Evolutionary conservation across 345 rosid genomes (phyloP), one percentile per base, ranked within the genome.

Genomic region (Populus nigra): DNA sequence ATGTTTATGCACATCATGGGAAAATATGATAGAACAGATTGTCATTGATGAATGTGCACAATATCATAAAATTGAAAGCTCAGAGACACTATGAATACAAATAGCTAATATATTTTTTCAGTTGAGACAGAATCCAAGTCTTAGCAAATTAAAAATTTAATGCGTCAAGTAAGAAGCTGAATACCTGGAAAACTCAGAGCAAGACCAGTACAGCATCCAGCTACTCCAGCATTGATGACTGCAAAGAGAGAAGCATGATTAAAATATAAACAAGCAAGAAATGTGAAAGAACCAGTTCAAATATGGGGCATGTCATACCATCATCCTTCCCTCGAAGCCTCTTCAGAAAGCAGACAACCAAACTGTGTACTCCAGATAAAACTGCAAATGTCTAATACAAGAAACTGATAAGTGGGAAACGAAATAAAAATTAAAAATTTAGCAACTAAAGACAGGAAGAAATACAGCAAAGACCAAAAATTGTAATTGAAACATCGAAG

Each of bases 311-410:
- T 41, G 73, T n/a, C 81, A 76, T 85, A 96, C 99, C 93, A 67
- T 96, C 99, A 88, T 93, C 95, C 87, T 93, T 96, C 57, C 99
- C 95, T n/a, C 97, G 85, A 57, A 91, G 69, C 88, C 78, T 86
- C 89, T 88, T 89, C 86, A 91, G 68, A 76, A 90, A 83, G 89
- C 96, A 92, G 68, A 89, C 88, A 50, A 90, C 94, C 84, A 92
- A 85, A 80, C 96, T 85, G 81, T 90, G 94, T 43, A 90, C 92
- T 20, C 94, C 96, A 43, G 92, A 87, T 71, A 92, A 76, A 70
- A 90, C 83, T 9, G 96, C 94, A 77, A 90, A 92, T 35, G 94
- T 84, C 94, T 92, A 84, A 65, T 73, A 39, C 67, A 69, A 13
- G 11, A 41, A 70, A 38, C 27, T 7, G 62, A 55, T 55, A 9